Evolutionary conservation across 208 protist genomes (phyloP).

Genomic region (Novymonas esmeraldas): DNA sequence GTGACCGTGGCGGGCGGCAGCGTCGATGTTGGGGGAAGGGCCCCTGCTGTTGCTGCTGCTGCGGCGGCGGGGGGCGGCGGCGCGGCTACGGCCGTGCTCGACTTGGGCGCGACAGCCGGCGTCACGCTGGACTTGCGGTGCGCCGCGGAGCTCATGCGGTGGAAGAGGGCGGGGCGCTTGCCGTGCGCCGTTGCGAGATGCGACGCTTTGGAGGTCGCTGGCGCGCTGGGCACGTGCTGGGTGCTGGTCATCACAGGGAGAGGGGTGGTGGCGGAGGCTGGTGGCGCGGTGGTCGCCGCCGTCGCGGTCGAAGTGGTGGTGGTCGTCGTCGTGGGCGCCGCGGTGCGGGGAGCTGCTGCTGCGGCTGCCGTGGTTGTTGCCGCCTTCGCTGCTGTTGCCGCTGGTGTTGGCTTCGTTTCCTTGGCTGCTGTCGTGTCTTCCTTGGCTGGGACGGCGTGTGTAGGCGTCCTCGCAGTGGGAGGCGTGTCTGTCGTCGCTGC

Average conservation of each 20-base stretch:
- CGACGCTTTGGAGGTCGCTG: background rate
- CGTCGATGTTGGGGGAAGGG: no score
- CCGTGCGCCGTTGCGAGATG: background rate
- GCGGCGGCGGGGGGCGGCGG: no score
- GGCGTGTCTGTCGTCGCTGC: no score
- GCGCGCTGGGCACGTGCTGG: background rate
- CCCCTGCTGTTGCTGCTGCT: no score
- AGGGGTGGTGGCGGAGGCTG: background rate
- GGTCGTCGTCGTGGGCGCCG: background rate
- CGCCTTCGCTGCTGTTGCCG: background rate
- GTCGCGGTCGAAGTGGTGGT: background rate
- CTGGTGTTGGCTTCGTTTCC: no score
- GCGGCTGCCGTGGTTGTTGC: background rate
- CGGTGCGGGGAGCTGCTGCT: background rate
- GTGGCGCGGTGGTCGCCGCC: background rate
- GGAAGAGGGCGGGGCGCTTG: no score
- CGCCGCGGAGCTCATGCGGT: no score
- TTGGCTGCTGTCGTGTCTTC: no score
- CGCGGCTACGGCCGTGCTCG: background rate
- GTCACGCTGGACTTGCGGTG: background rate
- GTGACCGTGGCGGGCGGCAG: no score
- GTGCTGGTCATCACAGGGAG: conserved; percentile 7
- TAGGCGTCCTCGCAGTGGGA: no score
- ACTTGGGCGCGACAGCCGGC: background rate
- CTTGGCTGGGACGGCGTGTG: no score